A percentile compares a stretch with the other conserved stretches of the same genome.
phyloP scores from a whole-genome alignment of 345 rosid genomes.

The Acer negundo region DNA sequence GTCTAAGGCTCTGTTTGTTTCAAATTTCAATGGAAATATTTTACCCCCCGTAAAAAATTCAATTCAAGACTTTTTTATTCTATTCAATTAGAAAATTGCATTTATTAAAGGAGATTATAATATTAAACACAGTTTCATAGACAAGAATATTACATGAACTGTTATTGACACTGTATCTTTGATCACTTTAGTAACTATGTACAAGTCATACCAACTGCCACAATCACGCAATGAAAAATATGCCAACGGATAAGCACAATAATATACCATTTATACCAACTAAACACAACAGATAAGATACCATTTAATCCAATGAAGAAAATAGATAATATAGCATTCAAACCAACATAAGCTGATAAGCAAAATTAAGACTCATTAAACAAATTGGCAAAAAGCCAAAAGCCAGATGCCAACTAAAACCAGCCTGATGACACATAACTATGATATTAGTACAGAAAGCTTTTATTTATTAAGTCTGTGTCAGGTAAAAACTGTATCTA shows the following conservation, averaged over 20 bases:
- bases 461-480: not conserved
- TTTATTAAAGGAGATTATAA: not conserved
- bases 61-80: too few species aligned
- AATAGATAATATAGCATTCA: too few species aligned
- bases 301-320: too few species aligned
- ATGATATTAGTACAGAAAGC: not conserved
- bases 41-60: not conserved
- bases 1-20: not conserved
- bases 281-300: too few species aligned
- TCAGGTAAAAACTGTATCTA: not conserved
- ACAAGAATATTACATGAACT: not conserved
- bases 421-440: not conserved
- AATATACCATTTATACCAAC: too few species aligned
- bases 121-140: not conserved
- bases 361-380: too few species aligned
- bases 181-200: too few species aligned
- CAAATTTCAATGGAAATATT: not conserved
- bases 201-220: too few species aligned
- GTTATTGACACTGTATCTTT: not conserved
- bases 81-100: not conserved
- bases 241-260: too few species aligned
- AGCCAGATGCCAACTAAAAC: not conserved
- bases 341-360: too few species aligned
- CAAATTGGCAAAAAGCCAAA: not conserved
- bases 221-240: too few species aligned